These are phyloP conservation scores for Schizothecium vesticola DNA, from an alignment of 495 filamentous ascomycete species.

Conservation along the genomic window DNA sequence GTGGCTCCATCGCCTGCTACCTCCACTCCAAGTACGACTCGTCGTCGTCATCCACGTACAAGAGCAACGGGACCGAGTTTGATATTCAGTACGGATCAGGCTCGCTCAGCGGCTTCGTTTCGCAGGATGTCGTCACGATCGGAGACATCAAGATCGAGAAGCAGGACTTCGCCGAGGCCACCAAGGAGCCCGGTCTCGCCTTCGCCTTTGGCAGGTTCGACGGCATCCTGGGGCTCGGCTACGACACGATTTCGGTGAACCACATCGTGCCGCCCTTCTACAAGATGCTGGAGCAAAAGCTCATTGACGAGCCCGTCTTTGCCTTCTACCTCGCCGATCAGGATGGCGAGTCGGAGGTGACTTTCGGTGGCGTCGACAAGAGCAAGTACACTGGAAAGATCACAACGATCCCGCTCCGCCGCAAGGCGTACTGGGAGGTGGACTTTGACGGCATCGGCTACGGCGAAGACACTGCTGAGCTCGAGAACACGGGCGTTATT, in stretches of 20 bases:
- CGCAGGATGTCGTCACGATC: slow-evolving; percentile 76
- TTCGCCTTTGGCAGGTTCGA: slow-evolving; percentile 99
- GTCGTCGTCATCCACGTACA: slow-evolving; percentile 82
- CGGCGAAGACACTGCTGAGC: slow-evolving; percentile 73
- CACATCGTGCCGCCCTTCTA: slow-evolving; percentile 92
- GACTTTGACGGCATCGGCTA: slow-evolving; percentile 89
- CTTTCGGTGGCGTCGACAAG: slow-evolving; percentile 88
- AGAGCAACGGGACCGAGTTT: slow-evolving; percentile 86
- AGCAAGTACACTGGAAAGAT: slow-evolving; percentile 84
- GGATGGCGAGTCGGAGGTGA: slow-evolving; percentile 75
- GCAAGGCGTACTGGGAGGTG: slow-evolving; percentile 99
- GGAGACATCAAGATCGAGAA: slow-evolving; percentile 82
- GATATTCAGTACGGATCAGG: slow-evolving; percentile 96
- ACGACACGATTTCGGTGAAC: slow-evolving; percentile 93
- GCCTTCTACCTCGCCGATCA: slow-evolving; percentile 86
- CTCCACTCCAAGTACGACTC: slow-evolving; percentile 96
- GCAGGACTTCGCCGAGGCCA: slow-evolving; percentile 95
- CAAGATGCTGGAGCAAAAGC: slow-evolving; percentile 82
- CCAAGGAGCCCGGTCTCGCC: slow-evolving; percentile 85
- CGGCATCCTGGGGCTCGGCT: slow-evolving; percentile 94
- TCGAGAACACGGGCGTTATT: slow-evolving; percentile 91
- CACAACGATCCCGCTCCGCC: slow-evolving; percentile 85
- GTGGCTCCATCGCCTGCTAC: slow-evolving; percentile 96
- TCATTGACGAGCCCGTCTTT: slow-evolving; percentile 89
- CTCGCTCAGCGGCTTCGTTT: slow-evolving; percentile 89